Conservation (phyloP, 495 filamentous ascomycete species). For the Penicillium arizonense region DNA sequence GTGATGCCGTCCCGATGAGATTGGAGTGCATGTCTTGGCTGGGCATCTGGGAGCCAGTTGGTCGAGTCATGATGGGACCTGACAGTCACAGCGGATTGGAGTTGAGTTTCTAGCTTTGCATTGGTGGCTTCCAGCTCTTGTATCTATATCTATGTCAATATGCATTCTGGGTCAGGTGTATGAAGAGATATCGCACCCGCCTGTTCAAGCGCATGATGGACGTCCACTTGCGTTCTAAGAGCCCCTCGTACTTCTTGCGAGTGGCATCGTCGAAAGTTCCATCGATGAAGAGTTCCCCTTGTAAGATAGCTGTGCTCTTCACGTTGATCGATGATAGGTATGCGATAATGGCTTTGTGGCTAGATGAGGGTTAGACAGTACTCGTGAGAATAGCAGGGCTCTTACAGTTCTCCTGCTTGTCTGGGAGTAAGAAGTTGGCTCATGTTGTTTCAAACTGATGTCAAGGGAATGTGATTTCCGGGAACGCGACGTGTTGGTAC, state of each 20-base stretch:
- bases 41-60: constrained; percentile 75
- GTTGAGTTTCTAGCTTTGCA: constrained; percentile 66
- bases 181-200: constrained; percentile 56
- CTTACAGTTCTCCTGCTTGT: constrained; percentile 82
- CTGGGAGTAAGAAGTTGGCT: constrained; percentile 53
- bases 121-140: constrained; percentile 82
- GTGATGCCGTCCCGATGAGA: constrained; percentile 78
- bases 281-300: constrained; percentile 53
- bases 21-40: constrained; percentile 74
- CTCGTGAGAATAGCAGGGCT: not conserved
- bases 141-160: constrained; percentile 54
- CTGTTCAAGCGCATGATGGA: constrained; percentile 86
- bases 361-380: constrained; percentile 43
- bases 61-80: constrained; percentile 72
- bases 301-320: constrained; percentile 60
- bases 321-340: constrained; percentile 73
- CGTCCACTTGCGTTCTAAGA: constrained; percentile 95
- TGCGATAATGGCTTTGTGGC: constrained; percentile 77
- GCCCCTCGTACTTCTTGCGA: constrained; percentile 81
- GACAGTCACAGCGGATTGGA: constrained; percentile 78
- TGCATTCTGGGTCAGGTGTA: not conserved
- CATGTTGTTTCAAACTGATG: not conserved
- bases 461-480: constrained; percentile 1
- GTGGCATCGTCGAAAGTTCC: constrained; percentile 70
- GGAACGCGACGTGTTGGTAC: not conserved